Percentiles rank a stretch among this genome's conserved stretches.
Conservation (phyloP, 495 filamentous ascomycete species). For the Hapsidospora chrysogenum region DNA sequence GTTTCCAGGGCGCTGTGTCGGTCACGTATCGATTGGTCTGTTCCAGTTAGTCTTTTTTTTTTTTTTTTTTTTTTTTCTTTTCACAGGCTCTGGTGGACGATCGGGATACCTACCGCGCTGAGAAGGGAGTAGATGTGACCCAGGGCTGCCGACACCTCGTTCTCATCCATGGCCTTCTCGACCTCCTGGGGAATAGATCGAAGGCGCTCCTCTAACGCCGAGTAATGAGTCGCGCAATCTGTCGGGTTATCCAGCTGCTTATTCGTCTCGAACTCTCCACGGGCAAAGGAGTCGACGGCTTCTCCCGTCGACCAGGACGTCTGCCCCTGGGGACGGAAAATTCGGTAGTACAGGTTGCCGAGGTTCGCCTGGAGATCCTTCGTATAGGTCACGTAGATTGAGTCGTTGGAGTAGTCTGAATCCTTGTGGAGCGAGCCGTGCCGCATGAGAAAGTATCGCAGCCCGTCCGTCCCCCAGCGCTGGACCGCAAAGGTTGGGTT, state of each 20-base stretch:
- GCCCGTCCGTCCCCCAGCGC: conserved; percentile 69
- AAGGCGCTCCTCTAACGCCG: background rate
- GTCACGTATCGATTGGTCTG: conserved; percentile 3
- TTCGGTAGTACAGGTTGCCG: conserved; percentile 61
- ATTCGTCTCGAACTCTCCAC: background rate
- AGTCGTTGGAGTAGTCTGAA: conserved; percentile 65
- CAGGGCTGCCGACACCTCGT: no score
- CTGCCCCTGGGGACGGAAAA: conserved; percentile 51
- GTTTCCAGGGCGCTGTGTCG: conserved; percentile 17
- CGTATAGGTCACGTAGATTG: conserved; percentile 62
- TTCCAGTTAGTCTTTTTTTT: no score
- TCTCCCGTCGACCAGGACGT: conserved; percentile 8
- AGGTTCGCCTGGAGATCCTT: conserved; percentile 55
- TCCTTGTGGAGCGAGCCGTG: conserved; percentile 63
- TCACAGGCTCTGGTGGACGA: no score
- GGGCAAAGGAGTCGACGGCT: background rate
- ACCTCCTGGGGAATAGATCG: no score
- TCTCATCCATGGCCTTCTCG: no score
- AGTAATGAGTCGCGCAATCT: background rate
- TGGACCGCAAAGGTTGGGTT: conserved; percentile 89
- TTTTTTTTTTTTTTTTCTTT: no score
- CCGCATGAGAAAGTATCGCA: conserved; percentile 74
- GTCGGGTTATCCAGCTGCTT: background rate
- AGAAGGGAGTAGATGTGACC: no score
- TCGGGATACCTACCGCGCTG: no score